Base-by-base conservation (phyloP, 768 basidiomycete genomes). In the Tulasnella sp. region DNA sequence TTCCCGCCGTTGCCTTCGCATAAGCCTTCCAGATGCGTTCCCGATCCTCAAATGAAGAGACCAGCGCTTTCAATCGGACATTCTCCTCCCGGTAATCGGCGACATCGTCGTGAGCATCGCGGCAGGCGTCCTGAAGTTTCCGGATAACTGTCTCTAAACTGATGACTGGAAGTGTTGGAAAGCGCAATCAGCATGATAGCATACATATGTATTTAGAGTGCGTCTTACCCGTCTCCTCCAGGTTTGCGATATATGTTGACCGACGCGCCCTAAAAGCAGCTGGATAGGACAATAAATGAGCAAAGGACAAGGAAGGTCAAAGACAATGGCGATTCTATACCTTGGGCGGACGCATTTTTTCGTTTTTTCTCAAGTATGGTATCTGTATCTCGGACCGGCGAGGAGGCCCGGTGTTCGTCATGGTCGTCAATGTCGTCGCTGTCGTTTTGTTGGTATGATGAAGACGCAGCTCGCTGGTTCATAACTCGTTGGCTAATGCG, bases 261-360 rank as follows among this genome's bases (percentile, higher is more conserved):
- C 88, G 78, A 66, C 68, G 68, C 11, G 48, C 56, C 17, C 63
- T 25, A 42, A 63, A 63, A 10, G 63, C 63, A 45, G 62, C 62
- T 59, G 34, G 2, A 11, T 29, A 27, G 29, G 3, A 38, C 7
- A 2, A 21, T 8, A 27, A 38, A 61, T 61, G 31, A 62, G 59
- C n/a, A 30, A 54, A 45, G 52, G 59, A 52, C 9, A 51, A 27
- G 44, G n/a, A 21, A 46, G 22, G 24, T 30, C 34, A n/a, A 19
- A n/a, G 38, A 54, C 64, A 86, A 73, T 50, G 84, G 77, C 51
- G 48, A 25, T 53, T 50, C 70, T 89, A 90, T 86, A 55, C 88
- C 87, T 72, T 91, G 88, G 2, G 88, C 88, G 68, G 89, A 85
- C 34, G 88, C 88, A 66, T 91, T 91, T 74, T 91, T 91, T 76